Conservation (phyloP, 75 land plant genomes). For the Adiantum capillusveneris region DNA sequence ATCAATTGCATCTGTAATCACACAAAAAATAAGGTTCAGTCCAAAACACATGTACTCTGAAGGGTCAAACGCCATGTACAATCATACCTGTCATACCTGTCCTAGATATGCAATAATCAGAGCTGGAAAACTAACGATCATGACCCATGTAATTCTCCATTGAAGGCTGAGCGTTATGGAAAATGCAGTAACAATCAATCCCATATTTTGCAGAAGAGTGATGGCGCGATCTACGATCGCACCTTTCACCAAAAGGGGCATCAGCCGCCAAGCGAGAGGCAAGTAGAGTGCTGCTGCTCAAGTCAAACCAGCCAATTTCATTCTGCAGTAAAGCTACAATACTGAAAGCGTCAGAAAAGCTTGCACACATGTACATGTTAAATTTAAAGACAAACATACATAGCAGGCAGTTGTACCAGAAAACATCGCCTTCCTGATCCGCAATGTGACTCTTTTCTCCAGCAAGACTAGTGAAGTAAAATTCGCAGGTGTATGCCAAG, state of each 20-base stretch:
- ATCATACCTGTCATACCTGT: no score
- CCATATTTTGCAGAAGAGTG: conserved; percentile 41
- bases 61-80: no score
- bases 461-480: conserved; percentile 40
- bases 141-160: conserved; percentile 44
- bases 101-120: conserved; percentile 32
- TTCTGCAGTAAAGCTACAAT: conserved; percentile 43
- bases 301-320: conserved; percentile 69
- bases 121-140: conserved; percentile 46
- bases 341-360: not conserved
- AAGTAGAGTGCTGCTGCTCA: conserved; percentile 37
- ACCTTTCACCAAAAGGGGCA: conserved; percentile 40
- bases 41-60: no score
- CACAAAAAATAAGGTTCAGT: no score
- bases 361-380: not conserved
- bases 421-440: conserved; percentile 29
- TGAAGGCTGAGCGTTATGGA: conserved; percentile 25
- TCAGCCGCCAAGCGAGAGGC: conserved; percentile 40
- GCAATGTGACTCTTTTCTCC: conserved; percentile 45
- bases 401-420: conserved; percentile 21
- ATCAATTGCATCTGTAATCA: conserved; percentile 17
- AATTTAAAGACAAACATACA: not conserved
- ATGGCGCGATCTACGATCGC: conserved; percentile 52
- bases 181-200: conserved; percentile 34
- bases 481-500: conserved; percentile 48